Percentiles rank a stretch among this genome's conserved stretches.
These are phyloP conservation scores for Ascochyta koolunga DNA, from an alignment of 2,329 filamentous ascomycete species.

Conservation along the genomic window DNA sequence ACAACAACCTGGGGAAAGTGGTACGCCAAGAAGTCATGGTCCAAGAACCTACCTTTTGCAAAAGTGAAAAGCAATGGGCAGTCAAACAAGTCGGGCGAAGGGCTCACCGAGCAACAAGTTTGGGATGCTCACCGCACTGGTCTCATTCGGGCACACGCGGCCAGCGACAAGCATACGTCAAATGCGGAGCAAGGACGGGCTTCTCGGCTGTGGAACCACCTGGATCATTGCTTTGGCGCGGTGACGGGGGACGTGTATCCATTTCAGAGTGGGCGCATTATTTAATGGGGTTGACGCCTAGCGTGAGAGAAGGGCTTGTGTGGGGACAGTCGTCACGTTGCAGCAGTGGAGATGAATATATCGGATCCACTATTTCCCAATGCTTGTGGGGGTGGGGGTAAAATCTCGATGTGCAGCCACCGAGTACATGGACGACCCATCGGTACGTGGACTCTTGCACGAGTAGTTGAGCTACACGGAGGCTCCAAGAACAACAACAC, in stretches of 20 bases:
- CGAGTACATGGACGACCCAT: neutral
- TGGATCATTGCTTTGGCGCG: constrained; percentile 7
- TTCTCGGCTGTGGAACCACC: neutral
- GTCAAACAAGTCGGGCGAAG: neutral
- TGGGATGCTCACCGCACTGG: neutral
- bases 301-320: neutral
- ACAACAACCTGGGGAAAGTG: constrained; percentile 16
- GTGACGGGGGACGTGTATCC: constrained; percentile 6
- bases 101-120: neutral
- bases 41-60: constrained; percentile 11
- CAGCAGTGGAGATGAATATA: neutral
- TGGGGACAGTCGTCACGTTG: neutral
- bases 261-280: neutral
- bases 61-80: neutral
- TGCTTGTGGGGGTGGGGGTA: neutral
- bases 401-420: neutral
- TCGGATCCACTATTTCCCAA: neutral
- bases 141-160: neutral
- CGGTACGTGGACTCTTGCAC: neutral
- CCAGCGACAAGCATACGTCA: neutral
- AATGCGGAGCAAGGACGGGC: constrained; percentile 1
- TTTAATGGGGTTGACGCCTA: neutral
- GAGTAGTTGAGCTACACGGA: neutral
- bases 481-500: neutral
- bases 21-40: constrained; percentile 1